Base-by-base conservation (phyloP, 306 rosid species). In the Carpinus viminea region DNA sequence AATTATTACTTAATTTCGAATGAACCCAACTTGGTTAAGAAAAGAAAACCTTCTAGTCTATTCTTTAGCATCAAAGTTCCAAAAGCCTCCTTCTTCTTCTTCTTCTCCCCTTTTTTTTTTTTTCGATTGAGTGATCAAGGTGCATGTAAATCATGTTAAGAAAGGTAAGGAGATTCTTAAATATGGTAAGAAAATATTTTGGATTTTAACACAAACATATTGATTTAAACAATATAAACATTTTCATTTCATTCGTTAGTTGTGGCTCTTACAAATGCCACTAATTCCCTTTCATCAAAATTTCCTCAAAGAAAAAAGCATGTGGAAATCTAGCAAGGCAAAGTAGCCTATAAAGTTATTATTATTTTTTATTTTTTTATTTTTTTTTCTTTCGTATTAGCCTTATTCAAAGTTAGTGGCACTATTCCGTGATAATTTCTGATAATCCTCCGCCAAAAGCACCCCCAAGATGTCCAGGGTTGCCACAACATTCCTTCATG, bases 401-500 rank as follows among this genome's bases (percentile, higher is more conserved):
- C 85, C 54, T 81, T 46, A 26, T 76, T 77, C 28, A 7, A 38
- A 69, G 31, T 65, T 76, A 34, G 83, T 80, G 41, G 41, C 55
- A 62, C 48, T 91, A 86, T 68, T 95, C 99, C 12, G 80, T 86
- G 12, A 86, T 38, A 2, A 95, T 87, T 81, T 91, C 96, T 38
- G 97, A 75, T 68, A 88, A 79, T 59, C 92, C 85, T 79, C 86
- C 93, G 13, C 80, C 81, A 45, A 88, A 75, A 76, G 83, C 78
- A 75, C 83, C 65, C 56, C 87, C 83, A 26, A 87, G 68, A 64
- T 86, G 90, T 55, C 84, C 86, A 74, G 82, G 89, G 46, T 68
- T 85, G 73, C 78, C 76, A 68, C 97, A 93, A 5, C 98, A 91
- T 84, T 93, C 94, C 86, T 88, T 85, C 97, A 85, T 84, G 86